phyloP scores from a whole-genome alignment of 768 basidiomycete genomes.

The Boletus edulis region DNA sequence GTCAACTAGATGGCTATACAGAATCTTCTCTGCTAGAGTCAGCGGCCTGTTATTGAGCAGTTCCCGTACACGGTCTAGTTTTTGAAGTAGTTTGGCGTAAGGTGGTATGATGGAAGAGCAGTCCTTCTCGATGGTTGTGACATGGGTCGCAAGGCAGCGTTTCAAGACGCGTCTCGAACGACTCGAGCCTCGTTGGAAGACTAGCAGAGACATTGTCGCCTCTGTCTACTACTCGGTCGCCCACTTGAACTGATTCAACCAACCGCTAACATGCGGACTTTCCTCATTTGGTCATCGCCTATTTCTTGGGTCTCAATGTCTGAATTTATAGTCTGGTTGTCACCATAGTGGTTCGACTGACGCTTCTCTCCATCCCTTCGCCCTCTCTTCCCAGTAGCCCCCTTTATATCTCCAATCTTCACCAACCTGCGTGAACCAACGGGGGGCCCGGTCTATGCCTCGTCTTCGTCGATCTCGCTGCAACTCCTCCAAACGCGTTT shows the following conservation, averaged over 20 bases:
- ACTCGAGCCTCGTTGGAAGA: slow-evolving; percentile 17
- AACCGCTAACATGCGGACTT: not conserved
- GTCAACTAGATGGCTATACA: slow-evolving; percentile 88
- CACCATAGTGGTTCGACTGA: slow-evolving; percentile 61
- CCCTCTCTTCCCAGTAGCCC: slow-evolving; percentile 81
- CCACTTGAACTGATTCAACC: not conserved
- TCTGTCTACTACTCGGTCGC: not conserved
- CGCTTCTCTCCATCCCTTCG: slow-evolving; percentile 57
- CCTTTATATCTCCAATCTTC: slow-evolving; percentile 78
- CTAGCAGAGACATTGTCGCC: slow-evolving; percentile 19
- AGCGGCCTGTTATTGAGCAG: slow-evolving; percentile 73
- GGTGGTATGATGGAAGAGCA: slow-evolving; percentile 82
- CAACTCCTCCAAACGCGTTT: slow-evolving; percentile 67
- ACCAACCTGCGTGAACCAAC: slow-evolving; percentile 71
- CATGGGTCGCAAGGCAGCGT: slow-evolving; percentile 39
- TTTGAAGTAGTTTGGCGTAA: slow-evolving; percentile 67
- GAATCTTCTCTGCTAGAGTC: slow-evolving; percentile 95
- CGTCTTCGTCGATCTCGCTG: slow-evolving; percentile 70
- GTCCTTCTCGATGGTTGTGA: slow-evolving; percentile 48
- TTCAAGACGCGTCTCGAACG: slow-evolving; percentile 20
- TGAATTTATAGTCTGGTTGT: not conserved
- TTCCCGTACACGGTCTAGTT: slow-evolving; percentile 65
- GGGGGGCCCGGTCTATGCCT: slow-evolving; percentile 58
- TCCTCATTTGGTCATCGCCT: slow-evolving; percentile 1
- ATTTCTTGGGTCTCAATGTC: too few species aligned